Base-by-base conservation (phyloP, 164 flowering plant genomes). In the Nymphaea thermarum region DNA sequence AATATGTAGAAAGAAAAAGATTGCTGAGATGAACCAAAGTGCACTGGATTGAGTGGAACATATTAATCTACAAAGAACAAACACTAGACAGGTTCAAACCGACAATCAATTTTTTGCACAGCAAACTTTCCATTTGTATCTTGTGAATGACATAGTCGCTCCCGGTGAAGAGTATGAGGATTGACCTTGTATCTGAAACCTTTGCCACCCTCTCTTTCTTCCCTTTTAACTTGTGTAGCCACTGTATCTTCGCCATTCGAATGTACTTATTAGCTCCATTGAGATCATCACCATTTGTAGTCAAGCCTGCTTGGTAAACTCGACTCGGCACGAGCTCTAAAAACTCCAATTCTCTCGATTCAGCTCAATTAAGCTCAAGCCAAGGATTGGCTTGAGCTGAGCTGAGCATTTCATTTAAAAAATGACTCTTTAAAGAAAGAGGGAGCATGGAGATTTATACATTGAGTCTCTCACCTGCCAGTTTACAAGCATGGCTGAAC, bases 21-120 rank as follows among this genome's bases (percentile, higher is more conserved):
- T 6, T 5, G 11, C 5, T 5, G 11, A 45, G 11, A 5, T 45
- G 53, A 10, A 45, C 53, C 15, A 25, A 25, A 0, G 36, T 12
- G 8, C n/a, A 3, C 17, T 18, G 4, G 42, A 43, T 18, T 5
- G n/a, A 47, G 57, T 51, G 53, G 43, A 36, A 43, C 6, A 36
- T 8, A 15, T 10, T 12, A 72, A n/a, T 25, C 36, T 25, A 25
- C 1, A 25, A 25, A 25, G 36, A 25, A 25, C 36, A 25, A 25
- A 25, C 36, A 25, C 36, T 25, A 25, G 0, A 25, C 1, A 25
- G 36, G 36, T 25, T 25, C 0, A 25, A n/a, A n/a, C 88, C 94
- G 62, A 93, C 98, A 71, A 93, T 97, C 97, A 93, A n/a, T 93
- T 79, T 87, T 93, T 80, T 93, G 98, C 66, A 93, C 79, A 6